A percentile compares a stretch with the other conserved stretches of the same genome.
phyloP scores from a whole-genome alignment of 148 eudicot species.

The Dianthus caryophyllus region DNA sequence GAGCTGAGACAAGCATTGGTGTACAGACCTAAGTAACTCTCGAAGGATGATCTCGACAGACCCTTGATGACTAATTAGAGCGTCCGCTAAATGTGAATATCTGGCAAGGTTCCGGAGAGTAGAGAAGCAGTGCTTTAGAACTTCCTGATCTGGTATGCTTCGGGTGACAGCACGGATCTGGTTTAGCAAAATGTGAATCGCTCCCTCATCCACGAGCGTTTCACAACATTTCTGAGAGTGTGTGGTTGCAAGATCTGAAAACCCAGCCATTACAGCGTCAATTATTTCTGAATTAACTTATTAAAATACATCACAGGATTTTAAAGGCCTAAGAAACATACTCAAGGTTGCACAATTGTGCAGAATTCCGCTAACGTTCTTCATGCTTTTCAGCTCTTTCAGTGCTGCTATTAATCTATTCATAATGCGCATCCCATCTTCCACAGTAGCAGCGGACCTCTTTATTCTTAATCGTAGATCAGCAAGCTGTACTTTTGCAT shows the following conservation, averaged over 20 bases:
- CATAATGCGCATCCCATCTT: constrained; percentile 78
- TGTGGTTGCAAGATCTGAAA: constrained; percentile 69
- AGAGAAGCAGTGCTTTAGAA: constrained; percentile 71
- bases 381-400: constrained; percentile 71
- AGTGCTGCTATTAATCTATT: constrained; percentile 83
- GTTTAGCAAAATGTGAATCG: constrained; percentile 59
- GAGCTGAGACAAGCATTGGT: constrained; percentile 1
- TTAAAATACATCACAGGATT: background rate
- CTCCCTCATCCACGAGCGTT: constrained; percentile 85
- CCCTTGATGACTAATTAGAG: constrained; percentile 42
- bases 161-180: constrained; percentile 77
- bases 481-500: constrained; percentile 51
- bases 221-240: constrained; percentile 88
- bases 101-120: constrained; percentile 78
- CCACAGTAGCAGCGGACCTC: constrained; percentile 68
- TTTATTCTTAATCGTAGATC: constrained; percentile 76
- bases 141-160: constrained; percentile 94
- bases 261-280: background rate
- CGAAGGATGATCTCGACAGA: constrained; percentile 50
- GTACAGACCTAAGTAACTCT: constrained; percentile 63
- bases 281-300: background rate
- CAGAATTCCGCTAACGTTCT: constrained; percentile 82
- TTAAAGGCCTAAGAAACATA: constrained; percentile 27
- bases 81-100: constrained; percentile 59
- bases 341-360: constrained; percentile 82